These are phyloP conservation scores for Gossypium trilobum DNA, from an alignment of 441 rosid genomes.

Conservation along the genomic window DNA sequence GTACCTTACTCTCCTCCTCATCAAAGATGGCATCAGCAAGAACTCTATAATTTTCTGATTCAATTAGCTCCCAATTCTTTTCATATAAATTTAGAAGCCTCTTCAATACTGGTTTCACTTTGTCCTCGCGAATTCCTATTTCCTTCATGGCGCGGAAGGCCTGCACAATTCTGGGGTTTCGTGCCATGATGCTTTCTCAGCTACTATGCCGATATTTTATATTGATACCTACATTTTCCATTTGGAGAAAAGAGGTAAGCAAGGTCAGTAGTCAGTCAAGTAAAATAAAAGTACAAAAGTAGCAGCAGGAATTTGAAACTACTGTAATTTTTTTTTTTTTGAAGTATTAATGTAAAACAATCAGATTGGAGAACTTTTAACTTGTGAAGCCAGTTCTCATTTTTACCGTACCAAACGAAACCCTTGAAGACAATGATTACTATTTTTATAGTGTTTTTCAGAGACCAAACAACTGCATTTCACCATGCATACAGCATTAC, in stretches of 20 bases:
- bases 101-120: conserved; percentile 62
- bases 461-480: not conserved
- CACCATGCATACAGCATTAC: not conserved
- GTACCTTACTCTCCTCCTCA: conserved; percentile 58
- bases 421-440: not conserved
- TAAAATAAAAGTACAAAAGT: not conserved
- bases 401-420: not conserved
- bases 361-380: not conserved
- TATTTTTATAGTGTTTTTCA: not conserved
- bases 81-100: conserved; percentile 54
- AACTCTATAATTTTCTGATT: conserved; percentile 68
- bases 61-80: conserved; percentile 70
- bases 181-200: conserved; percentile 36
- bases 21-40: conserved; percentile 87
- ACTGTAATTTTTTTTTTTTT: not conserved
- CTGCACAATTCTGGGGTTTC: conserved; percentile 33
- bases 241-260: not conserved
- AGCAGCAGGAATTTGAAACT: not conserved
- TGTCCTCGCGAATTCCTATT: conserved; percentile 43
- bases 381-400: not conserved
- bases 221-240: conserved; percentile 2
- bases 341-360: not conserved
- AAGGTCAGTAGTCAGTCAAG: not conserved
- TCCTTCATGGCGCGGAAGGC: conserved; percentile 66
- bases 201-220: not conserved